phyloP scores from a whole-genome alignment of 305 asterid species.

The Striga hermonthica region DNA sequence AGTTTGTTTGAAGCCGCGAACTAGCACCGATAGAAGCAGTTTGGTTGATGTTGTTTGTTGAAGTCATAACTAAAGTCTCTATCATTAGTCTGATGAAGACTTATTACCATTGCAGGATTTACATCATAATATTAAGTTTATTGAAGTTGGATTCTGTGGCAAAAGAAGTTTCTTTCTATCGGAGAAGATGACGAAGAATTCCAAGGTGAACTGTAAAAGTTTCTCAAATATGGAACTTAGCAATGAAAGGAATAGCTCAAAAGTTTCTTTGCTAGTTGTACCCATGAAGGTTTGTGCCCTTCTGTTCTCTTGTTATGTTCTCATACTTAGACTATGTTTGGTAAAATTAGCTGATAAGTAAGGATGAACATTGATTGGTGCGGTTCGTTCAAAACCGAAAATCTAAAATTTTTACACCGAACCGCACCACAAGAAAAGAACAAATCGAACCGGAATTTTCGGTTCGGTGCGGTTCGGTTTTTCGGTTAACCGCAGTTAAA shows the following conservation, averaged over 20 bases:
- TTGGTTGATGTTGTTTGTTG: neutral
- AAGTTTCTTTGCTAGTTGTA: neutral
- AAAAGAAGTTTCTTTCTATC: neutral
- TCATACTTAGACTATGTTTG: no score
- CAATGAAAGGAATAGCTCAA: neutral
- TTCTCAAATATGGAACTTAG: neutral
- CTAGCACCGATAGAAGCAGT: neutral
- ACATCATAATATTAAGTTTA: neutral
- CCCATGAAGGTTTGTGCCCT: slow-evolving; percentile 12
- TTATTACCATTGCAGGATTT: slow-evolving; percentile 14
- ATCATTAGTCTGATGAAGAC: neutral
- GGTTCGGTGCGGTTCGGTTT: no score
- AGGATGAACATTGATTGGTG: no score
- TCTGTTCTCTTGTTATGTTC: neutral
- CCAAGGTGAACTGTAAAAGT: neutral
- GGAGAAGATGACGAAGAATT: slow-evolving; percentile 15
- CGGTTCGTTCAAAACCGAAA: no score
- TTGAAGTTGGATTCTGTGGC: neutral
- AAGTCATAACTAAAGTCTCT: neutral
- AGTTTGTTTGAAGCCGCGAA: no score
- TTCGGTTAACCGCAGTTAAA: no score
- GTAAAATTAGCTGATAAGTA: neutral
- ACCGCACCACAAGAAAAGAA: no score
- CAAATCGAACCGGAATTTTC: no score
- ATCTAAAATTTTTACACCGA: no score